Evolutionary conservation across 202 grass and related monocot species (phyloP).

Genomic region (Saccharum hybrid): DNA sequence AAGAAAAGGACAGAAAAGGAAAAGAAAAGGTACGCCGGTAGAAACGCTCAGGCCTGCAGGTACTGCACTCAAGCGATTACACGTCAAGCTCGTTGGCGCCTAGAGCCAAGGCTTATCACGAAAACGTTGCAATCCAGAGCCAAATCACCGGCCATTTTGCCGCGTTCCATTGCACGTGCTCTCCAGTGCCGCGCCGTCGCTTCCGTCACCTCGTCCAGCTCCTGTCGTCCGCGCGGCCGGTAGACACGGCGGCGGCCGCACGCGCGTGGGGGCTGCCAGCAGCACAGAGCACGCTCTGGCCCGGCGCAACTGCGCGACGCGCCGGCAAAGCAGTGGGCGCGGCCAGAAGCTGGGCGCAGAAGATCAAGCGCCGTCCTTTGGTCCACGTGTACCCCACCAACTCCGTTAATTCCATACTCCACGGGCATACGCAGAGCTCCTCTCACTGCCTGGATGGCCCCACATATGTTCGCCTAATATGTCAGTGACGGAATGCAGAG

Average conservation of each 20-base stretch:
- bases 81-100: neutral
- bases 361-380: slow-evolving; percentile 43
- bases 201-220: neutral
- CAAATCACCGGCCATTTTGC: neutral
- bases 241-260: slow-evolving; percentile 35
- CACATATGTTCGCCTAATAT: rapidly evolving
- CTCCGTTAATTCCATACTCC: neutral
- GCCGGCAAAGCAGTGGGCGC: neutral
- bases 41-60: no score
- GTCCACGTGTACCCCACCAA: slow-evolving; percentile 54
- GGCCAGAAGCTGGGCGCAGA: slow-evolving; percentile 9
- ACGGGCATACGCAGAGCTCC: rapidly evolving
- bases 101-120: no score
- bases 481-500: neutral
- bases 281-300: neutral
- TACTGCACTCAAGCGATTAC: neutral
- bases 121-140: no score
- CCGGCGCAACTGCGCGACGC: neutral
- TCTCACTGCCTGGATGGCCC: neutral
- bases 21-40: no score
- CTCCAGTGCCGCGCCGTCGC: slow-evolving; percentile 1
- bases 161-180: slow-evolving; percentile 23
- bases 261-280: neutral
- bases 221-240: neutral
- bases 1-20: no score